phyloP scores from a whole-genome alignment of 352 stramenopile species.

The Globisporangium recalcitrans region DNA sequence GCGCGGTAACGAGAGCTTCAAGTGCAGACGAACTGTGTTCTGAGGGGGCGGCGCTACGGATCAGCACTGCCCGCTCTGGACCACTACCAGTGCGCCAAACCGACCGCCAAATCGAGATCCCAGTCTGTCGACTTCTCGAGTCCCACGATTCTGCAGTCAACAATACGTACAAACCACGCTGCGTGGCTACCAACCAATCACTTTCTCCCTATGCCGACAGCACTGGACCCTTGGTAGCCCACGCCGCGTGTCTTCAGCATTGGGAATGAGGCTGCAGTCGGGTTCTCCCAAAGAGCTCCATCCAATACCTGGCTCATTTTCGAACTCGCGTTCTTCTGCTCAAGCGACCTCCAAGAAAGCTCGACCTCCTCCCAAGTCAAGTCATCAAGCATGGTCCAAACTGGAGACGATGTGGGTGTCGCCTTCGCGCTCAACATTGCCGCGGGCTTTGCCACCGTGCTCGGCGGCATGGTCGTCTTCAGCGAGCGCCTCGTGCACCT shows the following conservation, averaged over 20 bases:
- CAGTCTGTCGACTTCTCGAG: background rate
- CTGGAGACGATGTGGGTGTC: slow-evolving; percentile 22
- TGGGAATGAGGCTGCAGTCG: background rate
- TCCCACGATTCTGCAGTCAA: background rate
- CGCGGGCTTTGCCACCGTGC: slow-evolving; percentile 47
- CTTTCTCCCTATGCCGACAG: background rate
- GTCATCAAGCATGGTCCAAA: slow-evolving; percentile 27
- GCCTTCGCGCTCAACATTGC: slow-evolving; percentile 56
- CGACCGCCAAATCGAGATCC: background rate
- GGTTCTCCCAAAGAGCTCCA: background rate
- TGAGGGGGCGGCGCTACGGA: background rate
- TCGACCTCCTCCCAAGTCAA: background rate
- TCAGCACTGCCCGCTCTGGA: background rate
- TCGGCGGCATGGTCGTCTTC: slow-evolving; percentile 70
- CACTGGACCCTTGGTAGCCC: background rate
- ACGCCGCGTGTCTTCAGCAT: background rate
- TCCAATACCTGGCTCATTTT: background rate
- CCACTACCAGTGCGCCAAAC: background rate
- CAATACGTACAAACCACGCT: background rate
- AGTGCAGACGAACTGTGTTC: background rate
- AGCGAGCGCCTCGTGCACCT: slow-evolving; percentile 53
- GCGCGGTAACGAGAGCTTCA: background rate
- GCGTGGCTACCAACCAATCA: background rate
- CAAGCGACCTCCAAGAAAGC: background rate
- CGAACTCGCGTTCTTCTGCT: background rate